Percentiles rank a stretch among this genome's conserved stretches.
phyloP scores from a whole-genome alignment of 768 basidiomycete species.

The Saitozyma podzolica region DNA sequence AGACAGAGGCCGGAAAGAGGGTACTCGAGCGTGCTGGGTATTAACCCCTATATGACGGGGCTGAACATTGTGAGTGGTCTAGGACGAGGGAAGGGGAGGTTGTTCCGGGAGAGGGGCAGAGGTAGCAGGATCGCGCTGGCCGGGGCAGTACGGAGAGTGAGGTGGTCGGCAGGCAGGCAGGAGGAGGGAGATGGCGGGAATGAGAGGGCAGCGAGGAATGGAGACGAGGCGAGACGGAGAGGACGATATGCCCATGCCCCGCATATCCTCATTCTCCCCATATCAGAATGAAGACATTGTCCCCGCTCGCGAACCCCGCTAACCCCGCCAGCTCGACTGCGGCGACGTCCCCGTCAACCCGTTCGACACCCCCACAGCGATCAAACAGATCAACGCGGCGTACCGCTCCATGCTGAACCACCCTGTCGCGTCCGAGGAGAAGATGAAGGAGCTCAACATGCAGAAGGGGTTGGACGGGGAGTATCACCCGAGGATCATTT shows the following conservation, averaged over 20 bases:
- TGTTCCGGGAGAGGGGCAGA: too few relatives aligned
- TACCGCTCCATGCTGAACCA: slow-evolving; percentile 74
- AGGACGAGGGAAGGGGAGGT: too few relatives aligned
- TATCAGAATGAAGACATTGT: too few relatives aligned
- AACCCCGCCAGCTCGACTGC: slow-evolving; percentile 64
- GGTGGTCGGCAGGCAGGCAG: too few relatives aligned
- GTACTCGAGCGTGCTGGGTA: slow-evolving; percentile 27
- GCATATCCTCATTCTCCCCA: too few relatives aligned
- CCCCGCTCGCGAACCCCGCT: too few relatives aligned
- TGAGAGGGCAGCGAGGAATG: too few relatives aligned
- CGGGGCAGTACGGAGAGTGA: too few relatives aligned
- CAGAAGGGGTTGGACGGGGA: slow-evolving; percentile 57
- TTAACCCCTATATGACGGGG: slow-evolving; percentile 43
- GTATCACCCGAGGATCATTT: slow-evolving; percentile 74
- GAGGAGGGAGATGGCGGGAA: too few relatives aligned
- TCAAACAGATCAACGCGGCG: slow-evolving; percentile 84
- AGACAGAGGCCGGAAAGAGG: slow-evolving; percentile 34
- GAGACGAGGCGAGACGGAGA: too few relatives aligned
- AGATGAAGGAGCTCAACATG: slow-evolving; percentile 25
- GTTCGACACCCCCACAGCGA: slow-evolving; percentile 77
- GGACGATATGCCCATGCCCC: too few relatives aligned
- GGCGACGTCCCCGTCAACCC: slow-evolving; percentile 80
- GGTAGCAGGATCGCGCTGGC: too few relatives aligned
- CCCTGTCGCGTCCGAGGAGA: slow-evolving; percentile 50
- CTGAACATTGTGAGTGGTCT: slow-evolving; percentile 35